Conservation (phyloP, 75 land plant species). For the Sequoiadendron giganteum region DNA sequence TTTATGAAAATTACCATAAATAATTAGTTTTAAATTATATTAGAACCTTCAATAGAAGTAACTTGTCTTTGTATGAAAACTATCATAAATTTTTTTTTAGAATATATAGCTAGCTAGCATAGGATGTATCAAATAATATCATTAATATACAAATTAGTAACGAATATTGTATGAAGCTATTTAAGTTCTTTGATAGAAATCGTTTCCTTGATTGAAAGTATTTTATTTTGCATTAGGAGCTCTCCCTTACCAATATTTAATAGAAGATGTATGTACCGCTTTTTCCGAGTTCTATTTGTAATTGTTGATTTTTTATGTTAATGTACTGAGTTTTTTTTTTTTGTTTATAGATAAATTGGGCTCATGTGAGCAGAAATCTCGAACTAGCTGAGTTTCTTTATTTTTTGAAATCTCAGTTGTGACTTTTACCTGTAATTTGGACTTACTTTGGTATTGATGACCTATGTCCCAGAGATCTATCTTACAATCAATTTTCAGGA, state of each 20-base stretch:
- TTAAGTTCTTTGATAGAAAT: not conserved
- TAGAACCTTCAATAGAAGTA: no score
- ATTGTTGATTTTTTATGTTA: no score
- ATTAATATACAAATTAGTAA: not conserved
- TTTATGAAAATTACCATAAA: no score
- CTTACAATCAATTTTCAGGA: conserved; percentile 12
- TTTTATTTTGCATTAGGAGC: not conserved
- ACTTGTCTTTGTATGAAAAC: no score
- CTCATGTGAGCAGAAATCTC: not conserved
- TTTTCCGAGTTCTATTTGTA: not conserved
- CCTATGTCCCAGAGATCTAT: conserved; percentile 6
- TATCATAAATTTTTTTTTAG: no score
- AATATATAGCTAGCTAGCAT: no score
- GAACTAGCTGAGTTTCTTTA: not conserved
- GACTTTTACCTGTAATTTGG: not conserved
- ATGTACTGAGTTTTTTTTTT: not conserved
- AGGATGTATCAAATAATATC: not conserved
- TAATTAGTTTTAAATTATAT: no score
- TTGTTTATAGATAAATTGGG: not conserved
- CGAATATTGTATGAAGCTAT: not conserved
- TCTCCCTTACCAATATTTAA: not conserved
- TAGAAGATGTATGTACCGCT: not conserved
- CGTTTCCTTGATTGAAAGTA: not conserved
- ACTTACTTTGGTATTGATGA: not conserved
- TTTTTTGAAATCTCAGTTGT: not conserved